A percentile compares a stretch with the other conserved stretches of the same genome.
Conservation (phyloP, 192 early-diverging fungal genomes). For the Coemansia sp. region DNA sequence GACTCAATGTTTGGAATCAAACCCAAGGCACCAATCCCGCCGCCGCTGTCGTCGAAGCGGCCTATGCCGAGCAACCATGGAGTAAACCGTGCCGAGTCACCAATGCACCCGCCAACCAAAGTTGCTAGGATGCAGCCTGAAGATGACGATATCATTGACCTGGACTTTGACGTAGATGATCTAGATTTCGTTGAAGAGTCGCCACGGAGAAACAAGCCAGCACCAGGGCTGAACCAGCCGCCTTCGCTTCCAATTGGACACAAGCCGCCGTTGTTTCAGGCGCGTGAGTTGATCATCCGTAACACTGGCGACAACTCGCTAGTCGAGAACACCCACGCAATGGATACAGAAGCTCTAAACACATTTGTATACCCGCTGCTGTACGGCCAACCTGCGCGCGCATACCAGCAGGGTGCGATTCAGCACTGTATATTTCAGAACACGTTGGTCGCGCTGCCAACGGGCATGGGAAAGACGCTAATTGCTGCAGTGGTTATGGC, state of each 20-base stretch:
- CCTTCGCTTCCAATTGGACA: not conserved
- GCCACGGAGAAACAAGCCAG: not conserved
- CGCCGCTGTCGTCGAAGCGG: conserved; percentile 11
- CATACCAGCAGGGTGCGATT: conserved; percentile 88
- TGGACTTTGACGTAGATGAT: conserved; percentile 21
- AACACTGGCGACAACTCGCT: conserved; percentile 46
- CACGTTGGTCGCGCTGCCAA: conserved; percentile 82
- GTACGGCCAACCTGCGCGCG: conserved; percentile 58
- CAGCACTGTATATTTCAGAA: conserved; percentile 74
- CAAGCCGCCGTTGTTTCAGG: conserved; percentile 16
- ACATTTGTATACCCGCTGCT: conserved; percentile 51
- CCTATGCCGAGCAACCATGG: conserved; percentile 1
- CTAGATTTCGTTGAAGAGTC: conserved; percentile 14
- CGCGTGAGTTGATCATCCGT: conserved; percentile 18
- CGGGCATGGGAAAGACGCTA: conserved; percentile 91
- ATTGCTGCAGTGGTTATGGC: conserved; percentile 94
- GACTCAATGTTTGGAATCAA: conserved; percentile 34
- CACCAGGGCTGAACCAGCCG: not conserved
- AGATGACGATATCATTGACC: conserved; percentile 25
- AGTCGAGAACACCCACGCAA: conserved; percentile 30
- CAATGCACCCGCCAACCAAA: conserved; percentile 20
- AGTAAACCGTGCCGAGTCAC: not conserved
- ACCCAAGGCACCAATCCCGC: not conserved
- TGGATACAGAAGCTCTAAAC: conserved; percentile 32
- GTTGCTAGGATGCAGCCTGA: conserved; percentile 6